phyloP scores from a whole-genome alignment of 805 yeast species.

The Saturnispora saitoi region DNA sequence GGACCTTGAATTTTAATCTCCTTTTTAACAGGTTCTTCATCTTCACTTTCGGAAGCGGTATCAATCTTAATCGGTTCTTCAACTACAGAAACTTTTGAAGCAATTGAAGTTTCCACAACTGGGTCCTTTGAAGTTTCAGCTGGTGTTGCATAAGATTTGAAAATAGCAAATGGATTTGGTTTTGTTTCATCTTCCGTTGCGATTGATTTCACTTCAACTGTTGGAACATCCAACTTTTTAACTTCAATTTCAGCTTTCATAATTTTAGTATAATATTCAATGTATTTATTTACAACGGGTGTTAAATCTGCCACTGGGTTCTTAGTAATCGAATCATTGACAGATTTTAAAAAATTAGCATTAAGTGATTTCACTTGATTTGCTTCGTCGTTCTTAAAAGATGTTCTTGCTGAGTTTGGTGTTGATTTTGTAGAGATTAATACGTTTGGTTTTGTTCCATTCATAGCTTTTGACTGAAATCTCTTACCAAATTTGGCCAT shows the following conservation, averaged over 20 bases:
- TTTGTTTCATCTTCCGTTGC: conserved; percentile 8
- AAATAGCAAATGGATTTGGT: conserved; percentile 14
- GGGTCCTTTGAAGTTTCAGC: background rate
- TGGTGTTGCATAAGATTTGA: conserved; percentile 1
- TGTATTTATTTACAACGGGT: conserved; percentile 50
- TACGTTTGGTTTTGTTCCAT: background rate
- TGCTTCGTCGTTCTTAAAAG: conserved; percentile 29
- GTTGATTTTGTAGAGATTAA: background rate
- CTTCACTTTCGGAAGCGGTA: conserved; percentile 19
- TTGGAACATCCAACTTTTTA: conserved; percentile 19
- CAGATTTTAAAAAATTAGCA: conserved; percentile 43
- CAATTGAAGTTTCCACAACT: conserved; percentile 1
- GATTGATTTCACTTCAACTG: conserved; percentile 17
- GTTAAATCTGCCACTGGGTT: conserved; percentile 50
- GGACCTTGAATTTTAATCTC: conserved; percentile 68
- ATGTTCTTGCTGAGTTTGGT: too few relatives aligned
- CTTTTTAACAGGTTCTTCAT: conserved; percentile 34
- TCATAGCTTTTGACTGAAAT: conserved; percentile 3
- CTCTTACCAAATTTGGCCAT: conserved; percentile 34
- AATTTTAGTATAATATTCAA: conserved; percentile 39
- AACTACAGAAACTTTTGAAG: background rate
- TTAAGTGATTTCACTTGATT: conserved; percentile 59
- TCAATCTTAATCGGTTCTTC: conserved; percentile 11
- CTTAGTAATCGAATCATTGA: conserved; percentile 33
- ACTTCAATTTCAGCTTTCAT: conserved; percentile 22